Percentiles rank a stretch among this genome's conserved stretches.
Conservation (phyloP, 2,329 filamentous ascomycete genomes). For the Colletotrichum cereale region DNA sequence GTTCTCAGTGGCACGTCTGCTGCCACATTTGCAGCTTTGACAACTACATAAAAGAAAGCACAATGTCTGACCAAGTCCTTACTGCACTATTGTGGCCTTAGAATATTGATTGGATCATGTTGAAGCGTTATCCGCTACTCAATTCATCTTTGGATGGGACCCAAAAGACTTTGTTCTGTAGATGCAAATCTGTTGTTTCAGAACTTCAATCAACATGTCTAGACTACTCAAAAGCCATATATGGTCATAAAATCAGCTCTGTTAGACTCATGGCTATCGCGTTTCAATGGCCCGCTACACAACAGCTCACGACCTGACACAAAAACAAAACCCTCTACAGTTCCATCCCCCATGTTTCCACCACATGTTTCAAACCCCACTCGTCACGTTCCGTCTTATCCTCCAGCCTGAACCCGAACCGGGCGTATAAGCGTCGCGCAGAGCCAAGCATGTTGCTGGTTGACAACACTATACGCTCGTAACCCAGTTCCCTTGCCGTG, state of each 20-base stretch:
- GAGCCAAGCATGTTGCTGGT: constrained; percentile 41
- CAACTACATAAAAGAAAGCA: background rate
- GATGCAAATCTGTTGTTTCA: background rate
- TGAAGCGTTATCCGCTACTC: too few relatives aligned
- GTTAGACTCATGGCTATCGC: too few relatives aligned
- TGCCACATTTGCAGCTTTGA: background rate
- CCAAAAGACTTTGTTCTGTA: background rate
- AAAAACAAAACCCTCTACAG: background rate
- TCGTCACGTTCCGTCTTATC: constrained; percentile 12
- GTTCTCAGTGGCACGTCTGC: background rate
- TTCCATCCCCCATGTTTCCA: constrained; percentile 37
- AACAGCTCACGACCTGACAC: background rate
- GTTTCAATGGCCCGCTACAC: too few relatives aligned
- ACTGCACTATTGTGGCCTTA: background rate
- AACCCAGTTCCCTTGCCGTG: constrained; percentile 42
- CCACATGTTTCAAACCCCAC: background rate
- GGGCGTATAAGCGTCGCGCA: constrained; percentile 42
- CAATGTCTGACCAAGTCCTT: accelerated
- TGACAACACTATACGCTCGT: constrained; percentile 38
- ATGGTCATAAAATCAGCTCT: too few relatives aligned
- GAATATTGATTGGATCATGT: background rate
- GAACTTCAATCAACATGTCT: accelerated
- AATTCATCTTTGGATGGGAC: background rate
- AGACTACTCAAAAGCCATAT: background rate
- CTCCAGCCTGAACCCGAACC: constrained; percentile 40